Conservation (phyloP, 1,139 yeast species). For the Yamadazyma trypodendri region DNA sequence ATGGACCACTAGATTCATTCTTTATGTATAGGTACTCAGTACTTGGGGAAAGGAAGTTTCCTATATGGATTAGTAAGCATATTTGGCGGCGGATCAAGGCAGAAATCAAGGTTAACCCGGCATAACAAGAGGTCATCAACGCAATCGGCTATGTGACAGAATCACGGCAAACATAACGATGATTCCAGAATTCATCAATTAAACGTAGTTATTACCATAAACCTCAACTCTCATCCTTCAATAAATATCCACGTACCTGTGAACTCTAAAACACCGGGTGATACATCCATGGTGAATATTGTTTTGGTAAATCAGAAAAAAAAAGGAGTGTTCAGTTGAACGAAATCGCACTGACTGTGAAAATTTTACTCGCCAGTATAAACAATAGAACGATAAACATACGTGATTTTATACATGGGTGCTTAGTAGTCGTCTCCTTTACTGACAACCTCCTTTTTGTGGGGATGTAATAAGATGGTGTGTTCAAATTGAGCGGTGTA, state of each 20-base stretch:
- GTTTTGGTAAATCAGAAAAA: slow-evolving; percentile 3
- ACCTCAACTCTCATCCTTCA: too few species aligned
- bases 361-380: slow-evolving; percentile 3
- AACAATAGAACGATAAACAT: neutral
- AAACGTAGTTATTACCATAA: too few species aligned
- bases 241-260: slow-evolving; percentile 55
- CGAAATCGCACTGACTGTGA: slow-evolving; percentile 8
- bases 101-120: neutral
- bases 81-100: slow-evolving; percentile 1
- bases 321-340: slow-evolving; percentile 10
- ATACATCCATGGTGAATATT: slow-evolving; percentile 49
- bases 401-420: neutral
- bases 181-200: neutral
- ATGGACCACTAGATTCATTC: slow-evolving; percentile 60
- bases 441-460: slow-evolving; percentile 89
- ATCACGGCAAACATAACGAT: neutral
- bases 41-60: slow-evolving; percentile 71
- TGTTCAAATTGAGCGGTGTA: slow-evolving; percentile 98
- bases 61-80: slow-evolving; percentile 19
- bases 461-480: slow-evolving; percentile 86
- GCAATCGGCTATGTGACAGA: neutral
- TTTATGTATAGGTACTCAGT: slow-evolving; percentile 68
- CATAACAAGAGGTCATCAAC: too few species aligned
- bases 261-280: slow-evolving; percentile 64
- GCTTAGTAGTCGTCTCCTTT: slow-evolving; percentile 87